Evolutionary conservation across 148 eudicot genomes (phyloP).

Genomic region (Rhododendron vialii): DNA sequence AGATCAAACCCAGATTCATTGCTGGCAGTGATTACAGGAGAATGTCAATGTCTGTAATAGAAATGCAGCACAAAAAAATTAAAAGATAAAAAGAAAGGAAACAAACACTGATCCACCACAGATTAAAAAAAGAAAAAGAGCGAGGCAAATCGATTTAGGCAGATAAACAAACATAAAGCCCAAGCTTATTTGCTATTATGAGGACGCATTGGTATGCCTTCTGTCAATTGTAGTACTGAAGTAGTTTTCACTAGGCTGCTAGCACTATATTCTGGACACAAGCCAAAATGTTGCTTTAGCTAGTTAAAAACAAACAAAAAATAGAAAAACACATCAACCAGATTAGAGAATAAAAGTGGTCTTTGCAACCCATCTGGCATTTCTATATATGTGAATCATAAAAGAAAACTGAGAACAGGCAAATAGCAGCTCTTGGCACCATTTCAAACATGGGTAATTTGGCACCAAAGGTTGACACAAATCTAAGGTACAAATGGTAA

Average conservation of each 20-base stretch:
- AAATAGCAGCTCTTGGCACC: slow-evolving; percentile 7
- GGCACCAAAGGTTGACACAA: neutral
- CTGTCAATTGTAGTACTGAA: neutral
- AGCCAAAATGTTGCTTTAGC: slow-evolving; percentile 16
- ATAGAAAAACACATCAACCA: slow-evolving; percentile 6
- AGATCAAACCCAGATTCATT: neutral
- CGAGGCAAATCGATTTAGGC: neutral
- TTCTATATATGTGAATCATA: neutral
- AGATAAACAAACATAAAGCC: neutral
- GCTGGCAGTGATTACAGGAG: neutral
- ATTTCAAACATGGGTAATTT: neutral
- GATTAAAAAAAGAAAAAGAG: neutral
- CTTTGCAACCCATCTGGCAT: slow-evolving; percentile 9
- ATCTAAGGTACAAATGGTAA: neutral
- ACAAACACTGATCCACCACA: neutral
- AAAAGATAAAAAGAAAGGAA: too few species aligned
- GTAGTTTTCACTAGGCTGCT: neutral
- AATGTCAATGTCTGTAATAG: neutral
- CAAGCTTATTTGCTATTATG: neutral
- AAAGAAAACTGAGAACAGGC: slow-evolving; percentile 3
- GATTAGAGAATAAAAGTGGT: slow-evolving; percentile 16
- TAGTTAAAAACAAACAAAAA: neutral
- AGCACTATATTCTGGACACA: slow-evolving; percentile 1
- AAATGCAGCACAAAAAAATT: neutral
- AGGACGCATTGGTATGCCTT: neutral